phyloP scores from a whole-genome alignment of 2,329 filamentous ascomycete species.

The Ophiostoma sp. region DNA sequence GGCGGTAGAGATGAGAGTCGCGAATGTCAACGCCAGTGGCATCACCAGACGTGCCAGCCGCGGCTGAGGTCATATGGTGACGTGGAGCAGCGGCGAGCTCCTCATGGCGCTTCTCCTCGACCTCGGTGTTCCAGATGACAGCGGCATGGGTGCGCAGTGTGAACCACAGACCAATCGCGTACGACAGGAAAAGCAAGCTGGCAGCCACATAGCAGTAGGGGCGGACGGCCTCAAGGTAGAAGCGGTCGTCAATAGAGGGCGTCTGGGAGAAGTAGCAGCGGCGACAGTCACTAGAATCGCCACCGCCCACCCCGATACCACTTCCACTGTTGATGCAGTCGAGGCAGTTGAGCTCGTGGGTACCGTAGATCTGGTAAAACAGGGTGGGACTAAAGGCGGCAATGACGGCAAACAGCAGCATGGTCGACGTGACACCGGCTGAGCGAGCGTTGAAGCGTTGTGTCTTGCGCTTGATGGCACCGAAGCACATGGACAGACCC shows the following conservation, averaged over 20 bases:
- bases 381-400: conserved; percentile 93
- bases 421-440: conserved; percentile 94
- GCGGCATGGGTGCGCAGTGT: conserved; percentile 94
- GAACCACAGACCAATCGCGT: conserved; percentile 91
- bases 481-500: conserved; percentile 97
- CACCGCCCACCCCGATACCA: conserved; percentile 48
- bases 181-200: conserved; percentile 82
- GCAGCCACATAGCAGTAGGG: conserved; percentile 93
- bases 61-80: background rate
- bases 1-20: conserved; percentile 87
- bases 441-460: conserved; percentile 97
- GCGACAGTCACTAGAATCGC: conserved; percentile 70
- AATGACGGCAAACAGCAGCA: conserved; percentile 94
- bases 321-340: conserved; percentile 56
- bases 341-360: conserved; percentile 88
- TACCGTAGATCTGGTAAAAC: conserved; percentile 98
- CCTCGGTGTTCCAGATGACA: conserved; percentile 90
- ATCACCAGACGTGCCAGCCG: conserved; percentile 36
- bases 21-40: conserved; percentile 68
- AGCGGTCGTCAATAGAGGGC: conserved; percentile 79
- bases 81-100: conserved; percentile 39
- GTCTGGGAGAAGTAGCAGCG: conserved; percentile 92
- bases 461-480: conserved; percentile 95
- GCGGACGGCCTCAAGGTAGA: conserved; percentile 86
- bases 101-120: conserved; percentile 72